phyloP scores from a whole-genome alignment of 2,329 filamentous ascomycete species.

The Colletotrichum sp. region DNA sequence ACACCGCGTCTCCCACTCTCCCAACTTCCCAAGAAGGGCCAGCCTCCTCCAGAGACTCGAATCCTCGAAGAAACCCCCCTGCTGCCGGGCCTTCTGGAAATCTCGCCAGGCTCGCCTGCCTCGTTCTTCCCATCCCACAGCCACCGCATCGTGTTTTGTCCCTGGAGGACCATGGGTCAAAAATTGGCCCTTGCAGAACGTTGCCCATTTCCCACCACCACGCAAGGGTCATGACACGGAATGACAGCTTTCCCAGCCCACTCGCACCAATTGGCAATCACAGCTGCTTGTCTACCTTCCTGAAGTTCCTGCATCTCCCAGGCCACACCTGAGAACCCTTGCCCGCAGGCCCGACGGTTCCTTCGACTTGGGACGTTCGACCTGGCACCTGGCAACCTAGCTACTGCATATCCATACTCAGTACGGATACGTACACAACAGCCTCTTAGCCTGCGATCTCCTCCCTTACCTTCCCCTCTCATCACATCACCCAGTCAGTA shows the following conservation, averaged over 20 bases:
- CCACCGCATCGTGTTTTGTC: neutral
- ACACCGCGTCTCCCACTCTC: neutral
- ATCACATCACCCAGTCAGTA: neutral
- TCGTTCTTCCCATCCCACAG: neutral
- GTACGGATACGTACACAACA: too few relatives aligned
- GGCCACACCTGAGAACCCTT: neutral
- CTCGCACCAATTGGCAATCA: neutral
- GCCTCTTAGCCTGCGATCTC: neutral
- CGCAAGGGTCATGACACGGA: constrained; percentile 17
- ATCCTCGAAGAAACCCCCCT: neutral
- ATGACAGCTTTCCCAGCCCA: constrained; percentile 10
- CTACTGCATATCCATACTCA: neutral
- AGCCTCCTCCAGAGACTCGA: neutral
- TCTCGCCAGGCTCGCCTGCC: neutral
- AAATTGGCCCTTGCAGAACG: neutral
- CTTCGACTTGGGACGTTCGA: neutral
- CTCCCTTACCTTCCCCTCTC: neutral
- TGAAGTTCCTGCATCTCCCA: neutral
- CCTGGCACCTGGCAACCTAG: neutral
- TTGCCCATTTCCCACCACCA: neutral
- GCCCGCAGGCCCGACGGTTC: neutral
- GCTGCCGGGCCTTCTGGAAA: constrained; percentile 4
- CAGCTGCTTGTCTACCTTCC: neutral
- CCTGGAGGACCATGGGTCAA: neutral
- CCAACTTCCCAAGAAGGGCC: neutral